A percentile compares a stretch with the other conserved stretches of the same genome.
These are phyloP conservation scores for Nannochloropsis oceanica DNA, from an alignment of 108 stramenopile genomes.

Conservation along the genomic window DNA sequence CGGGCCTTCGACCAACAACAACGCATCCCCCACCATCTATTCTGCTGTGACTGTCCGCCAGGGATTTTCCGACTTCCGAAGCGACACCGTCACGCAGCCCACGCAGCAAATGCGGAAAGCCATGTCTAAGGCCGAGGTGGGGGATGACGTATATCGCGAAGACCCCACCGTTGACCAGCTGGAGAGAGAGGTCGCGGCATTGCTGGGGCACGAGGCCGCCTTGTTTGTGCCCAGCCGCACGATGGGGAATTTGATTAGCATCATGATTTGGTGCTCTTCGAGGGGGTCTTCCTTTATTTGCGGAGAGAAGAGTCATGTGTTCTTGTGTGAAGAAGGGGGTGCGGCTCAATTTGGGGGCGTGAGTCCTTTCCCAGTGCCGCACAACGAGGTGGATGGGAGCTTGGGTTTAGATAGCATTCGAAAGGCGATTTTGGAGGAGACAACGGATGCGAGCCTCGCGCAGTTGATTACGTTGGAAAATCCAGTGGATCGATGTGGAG, in stretches of 20 bases:
- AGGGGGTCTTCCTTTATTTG: conserved; percentile 34
- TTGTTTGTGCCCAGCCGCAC: conserved; percentile 90
- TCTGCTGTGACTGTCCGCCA: background rate
- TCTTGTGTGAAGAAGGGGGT: background rate
- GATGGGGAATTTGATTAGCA: conserved; percentile 81
- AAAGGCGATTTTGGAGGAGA: background rate
- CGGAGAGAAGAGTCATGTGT: background rate
- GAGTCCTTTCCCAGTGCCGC: background rate
- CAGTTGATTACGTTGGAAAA: conserved; percentile 76
- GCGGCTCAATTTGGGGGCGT: background rate
- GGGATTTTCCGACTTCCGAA: conserved; percentile 54
- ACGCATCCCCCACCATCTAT: background rate
- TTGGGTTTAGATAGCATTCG: background rate
- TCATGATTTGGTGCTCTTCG: conserved; percentile 66
- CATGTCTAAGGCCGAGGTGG: conserved; percentile 50
- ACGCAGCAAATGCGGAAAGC: conserved; percentile 37
- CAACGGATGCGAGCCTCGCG: conserved; percentile 28
- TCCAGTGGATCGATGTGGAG: conserved; percentile 88
- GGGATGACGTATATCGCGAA: conserved; percentile 92
- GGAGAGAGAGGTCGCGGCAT: conserved; percentile 57
- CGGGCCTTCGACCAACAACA: background rate
- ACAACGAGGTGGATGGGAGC: background rate
- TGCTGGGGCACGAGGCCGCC: conserved; percentile 74
- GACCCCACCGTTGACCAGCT: conserved; percentile 77
- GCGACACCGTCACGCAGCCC: conserved; percentile 88